phyloP scores from a whole-genome alignment of 225 moss, liverwort and hornwort species.

The Polytrichum formosum region DNA sequence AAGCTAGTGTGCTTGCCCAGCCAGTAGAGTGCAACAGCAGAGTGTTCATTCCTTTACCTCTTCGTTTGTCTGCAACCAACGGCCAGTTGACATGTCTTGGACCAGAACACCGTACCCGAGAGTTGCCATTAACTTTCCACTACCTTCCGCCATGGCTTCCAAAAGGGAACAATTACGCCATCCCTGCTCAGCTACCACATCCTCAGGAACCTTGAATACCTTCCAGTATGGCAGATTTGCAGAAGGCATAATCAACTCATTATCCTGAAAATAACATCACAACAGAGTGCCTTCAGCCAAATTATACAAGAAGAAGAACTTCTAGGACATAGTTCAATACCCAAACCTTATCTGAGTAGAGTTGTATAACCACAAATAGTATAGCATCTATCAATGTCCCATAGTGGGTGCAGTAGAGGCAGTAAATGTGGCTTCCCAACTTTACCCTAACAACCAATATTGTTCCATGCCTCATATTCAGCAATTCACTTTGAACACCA shows the following conservation, averaged over 20 bases:
- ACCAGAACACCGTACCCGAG: slow-evolving; percentile 79
- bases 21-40: not conserved
- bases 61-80: slow-evolving; percentile 62
- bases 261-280: slow-evolving; percentile 46
- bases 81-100: slow-evolving; percentile 45
- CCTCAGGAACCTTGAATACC: slow-evolving; percentile 73
- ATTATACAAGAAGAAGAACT: too few species aligned
- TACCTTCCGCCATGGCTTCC: slow-evolving; percentile 71
- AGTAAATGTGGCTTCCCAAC: too few species aligned
- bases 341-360: too few species aligned
- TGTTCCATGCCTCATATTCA: too few species aligned
- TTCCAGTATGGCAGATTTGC: slow-evolving; percentile 65
- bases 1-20: not conserved
- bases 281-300: not conserved
- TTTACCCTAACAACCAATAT: too few species aligned
- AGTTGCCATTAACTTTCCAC: slow-evolving; percentile 65
- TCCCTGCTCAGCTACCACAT: slow-evolving; percentile 75
- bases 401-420: too few species aligned
- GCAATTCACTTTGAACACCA: too few species aligned
- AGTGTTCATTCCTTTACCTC: slow-evolving; percentile 30
- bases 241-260: slow-evolving; percentile 68
- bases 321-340: too few species aligned
- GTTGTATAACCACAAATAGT: too few species aligned
- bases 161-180: slow-evolving; percentile 91
- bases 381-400: too few species aligned